Percentiles rank a stretch among this genome's conserved stretches.
Conservation (phyloP, 2,329 filamentous ascomycete species). For the Fusarium robinianum region DNA sequence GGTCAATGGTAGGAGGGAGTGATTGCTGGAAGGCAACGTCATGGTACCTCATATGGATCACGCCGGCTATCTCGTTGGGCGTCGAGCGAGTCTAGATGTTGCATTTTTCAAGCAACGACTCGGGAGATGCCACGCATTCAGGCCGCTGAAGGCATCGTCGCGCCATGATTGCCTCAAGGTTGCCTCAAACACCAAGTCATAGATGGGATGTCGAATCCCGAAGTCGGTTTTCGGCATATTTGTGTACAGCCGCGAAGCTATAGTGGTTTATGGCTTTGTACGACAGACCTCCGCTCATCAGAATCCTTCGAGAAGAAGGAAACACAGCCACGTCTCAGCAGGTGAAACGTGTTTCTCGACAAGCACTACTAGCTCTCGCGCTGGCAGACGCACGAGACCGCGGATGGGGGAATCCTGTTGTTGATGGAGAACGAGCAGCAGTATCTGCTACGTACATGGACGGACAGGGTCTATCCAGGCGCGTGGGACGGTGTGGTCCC, state of each 20-base stretch:
- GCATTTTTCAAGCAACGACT: slow-evolving; percentile 20
- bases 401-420: slow-evolving; percentile 4
- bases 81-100: slow-evolving; percentile 10
- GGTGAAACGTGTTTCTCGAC: slow-evolving; percentile 22
- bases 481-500: slow-evolving; percentile 20
- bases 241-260: too few relatives aligned
- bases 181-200: slow-evolving; percentile 1
- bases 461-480: slow-evolving; percentile 23
- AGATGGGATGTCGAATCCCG: slow-evolving; percentile 11
- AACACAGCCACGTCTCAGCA: slow-evolving; percentile 25
- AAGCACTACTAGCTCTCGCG: slow-evolving; percentile 12
- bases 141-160: slow-evolving; percentile 2
- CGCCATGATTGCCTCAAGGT: too few relatives aligned
- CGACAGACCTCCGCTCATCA: slow-evolving; percentile 17
- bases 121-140: slow-evolving; percentile 10
- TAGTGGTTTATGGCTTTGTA: slow-evolving; percentile 15
- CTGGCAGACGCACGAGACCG: slow-evolving; percentile 14
- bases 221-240: too few relatives aligned
- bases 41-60: too few relatives aligned
- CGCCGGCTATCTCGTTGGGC: slow-evolving; percentile 4
- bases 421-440: too few relatives aligned
- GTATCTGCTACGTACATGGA: slow-evolving; percentile 8
- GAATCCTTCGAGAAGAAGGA: slow-evolving; percentile 33
- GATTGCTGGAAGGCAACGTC: too few relatives aligned
- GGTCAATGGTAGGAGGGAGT: too few relatives aligned